Evolutionary conservation across 2,329 filamentous ascomycete genomes (phyloP), one percentile per base, ranked within the genome.

Genomic region (Fusarium kyushuense): DNA sequence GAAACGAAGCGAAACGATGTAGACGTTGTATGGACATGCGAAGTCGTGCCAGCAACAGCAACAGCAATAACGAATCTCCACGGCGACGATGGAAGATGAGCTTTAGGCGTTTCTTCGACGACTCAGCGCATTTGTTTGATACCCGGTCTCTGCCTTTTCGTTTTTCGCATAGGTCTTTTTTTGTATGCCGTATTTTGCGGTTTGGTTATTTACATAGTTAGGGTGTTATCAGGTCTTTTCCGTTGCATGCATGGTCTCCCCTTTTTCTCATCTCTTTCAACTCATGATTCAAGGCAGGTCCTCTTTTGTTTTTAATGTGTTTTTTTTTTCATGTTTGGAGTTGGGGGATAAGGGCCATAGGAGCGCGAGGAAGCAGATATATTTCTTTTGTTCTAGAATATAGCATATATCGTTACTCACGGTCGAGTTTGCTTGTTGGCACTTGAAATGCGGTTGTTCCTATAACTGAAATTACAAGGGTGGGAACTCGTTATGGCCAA

Each of bases 61-160:
- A 56, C 52, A 46, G 19, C 14, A 56, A 40, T 48, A 43, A 58
- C 46, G 25, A 69, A 59, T 42, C 52, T 54, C 53, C 35, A 52
- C 53, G 41, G 51, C 47, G 58, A 57, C 27, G 61, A 58, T 30
- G 55, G 55, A 62, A 25, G 54, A 47, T 33, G 42, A 36, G 46
- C 61, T 72, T 63, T 63, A 60, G 54, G 55, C 63, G 62, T 60
- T 45, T 51, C 47, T 60, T 64, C 61, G 53, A 38, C 65, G 54
- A 58, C 45, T 59, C 48, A 64, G 68, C 66, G 59, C 62, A 64
- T 54, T 30, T 68, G 63, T 69, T 69, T 72, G 73, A 75, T 75
- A 75, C 72, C 74, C 73, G 54, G 64, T 65, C 29, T 35, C 58
- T 62, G 45, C 45, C 19, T 61, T 59, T 60, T 38, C 11, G 9